phyloP scores from a whole-genome alignment of 2,329 filamentous ascomycete species.

The Colletotrichum trifolii region DNA sequence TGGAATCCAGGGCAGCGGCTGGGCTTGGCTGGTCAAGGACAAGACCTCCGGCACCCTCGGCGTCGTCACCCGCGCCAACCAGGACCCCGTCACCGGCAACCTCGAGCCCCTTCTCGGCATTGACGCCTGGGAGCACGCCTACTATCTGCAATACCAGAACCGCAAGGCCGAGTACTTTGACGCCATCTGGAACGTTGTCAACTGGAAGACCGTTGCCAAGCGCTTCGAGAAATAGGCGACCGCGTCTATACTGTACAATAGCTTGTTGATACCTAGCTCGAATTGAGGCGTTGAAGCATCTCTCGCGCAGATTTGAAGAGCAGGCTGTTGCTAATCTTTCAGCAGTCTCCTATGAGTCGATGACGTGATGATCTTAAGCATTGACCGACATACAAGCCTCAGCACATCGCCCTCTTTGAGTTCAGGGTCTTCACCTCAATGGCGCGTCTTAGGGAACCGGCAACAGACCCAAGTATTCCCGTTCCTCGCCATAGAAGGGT shows the following conservation, averaged over 20 bases:
- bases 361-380: too few species aligned
- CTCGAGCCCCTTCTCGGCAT: constrained; percentile 86
- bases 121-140: constrained; percentile 96
- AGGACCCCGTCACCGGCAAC: constrained; percentile 88
- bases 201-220: constrained; percentile 91
- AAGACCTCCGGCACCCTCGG: constrained; percentile 69
- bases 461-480: constrained; percentile 29
- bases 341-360: too few species aligned
- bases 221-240: constrained; percentile 67
- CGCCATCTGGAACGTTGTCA: constrained; percentile 93
- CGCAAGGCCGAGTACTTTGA: constrained; percentile 96
- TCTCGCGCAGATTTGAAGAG: not conserved
- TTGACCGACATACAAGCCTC: too few species aligned
- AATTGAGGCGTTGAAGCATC: constrained; percentile 1
- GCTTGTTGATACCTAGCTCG: constrained; percentile 28
- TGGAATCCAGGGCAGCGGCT: constrained; percentile 86
- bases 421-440: too few species aligned
- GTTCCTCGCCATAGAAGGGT: constrained; percentile 27
- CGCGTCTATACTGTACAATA: constrained; percentile 21
- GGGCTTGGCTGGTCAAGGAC: constrained; percentile 89
- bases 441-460: not conserved
- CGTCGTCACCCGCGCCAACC: constrained; percentile 82
- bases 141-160: constrained; percentile 97
- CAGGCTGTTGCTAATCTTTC: not conserved
- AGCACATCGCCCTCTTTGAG: too few species aligned